phyloP scores from a whole-genome alignment of 2,329 filamentous ascomycete genomes.

The Grosmannia clavigera region DNA sequence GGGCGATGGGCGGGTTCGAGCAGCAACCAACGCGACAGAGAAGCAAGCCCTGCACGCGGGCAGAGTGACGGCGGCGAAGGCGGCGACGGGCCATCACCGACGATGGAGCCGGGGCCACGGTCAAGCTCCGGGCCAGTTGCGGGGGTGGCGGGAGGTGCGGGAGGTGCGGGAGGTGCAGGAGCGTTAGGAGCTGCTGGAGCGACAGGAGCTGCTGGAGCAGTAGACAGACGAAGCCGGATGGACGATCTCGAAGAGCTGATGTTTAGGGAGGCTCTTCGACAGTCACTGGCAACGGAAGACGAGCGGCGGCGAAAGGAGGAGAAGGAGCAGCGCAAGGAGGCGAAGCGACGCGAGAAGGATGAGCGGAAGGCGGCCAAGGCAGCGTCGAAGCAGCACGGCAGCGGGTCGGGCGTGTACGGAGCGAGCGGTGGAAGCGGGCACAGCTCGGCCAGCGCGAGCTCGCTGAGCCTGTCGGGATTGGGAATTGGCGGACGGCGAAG shows the following conservation, averaged over 20 bases:
- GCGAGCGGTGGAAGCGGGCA: constrained; percentile 24
- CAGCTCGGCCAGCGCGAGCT: constrained; percentile 48
- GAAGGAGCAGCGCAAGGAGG: constrained; percentile 68
- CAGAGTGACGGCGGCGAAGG: constrained; percentile 15
- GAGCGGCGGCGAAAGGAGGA: constrained; percentile 79
- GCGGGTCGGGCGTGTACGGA: constrained; percentile 30
- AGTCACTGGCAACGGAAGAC: constrained; percentile 86
- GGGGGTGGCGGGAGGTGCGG: constrained; percentile 31
- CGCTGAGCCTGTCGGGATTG: constrained; percentile 47
- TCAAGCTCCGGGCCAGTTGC: constrained; percentile 19
- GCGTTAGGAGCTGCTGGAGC: constrained; percentile 24
- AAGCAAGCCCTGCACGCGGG: constrained; percentile 16
- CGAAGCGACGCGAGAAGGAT: constrained; percentile 75
- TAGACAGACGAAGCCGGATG: constrained; percentile 39
- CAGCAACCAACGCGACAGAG: constrained; percentile 18
- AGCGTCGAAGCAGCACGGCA: constrained; percentile 27
- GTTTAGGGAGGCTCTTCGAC: constrained; percentile 90
- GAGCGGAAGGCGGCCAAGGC: constrained; percentile 68
- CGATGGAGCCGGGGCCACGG: constrained; percentile 22
- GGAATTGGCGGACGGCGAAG: constrained; percentile 41
- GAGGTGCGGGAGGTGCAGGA: constrained; percentile 26
- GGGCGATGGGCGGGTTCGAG: constrained; percentile 37
- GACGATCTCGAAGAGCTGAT: constrained; percentile 95
- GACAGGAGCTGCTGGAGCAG: constrained; percentile 29
- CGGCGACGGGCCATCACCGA: constrained; percentile 13